These are phyloP conservation scores for Paecilomyces dactylethromorphus DNA, from an alignment of 2,329 filamentous ascomycete species.

Conservation along the genomic window DNA sequence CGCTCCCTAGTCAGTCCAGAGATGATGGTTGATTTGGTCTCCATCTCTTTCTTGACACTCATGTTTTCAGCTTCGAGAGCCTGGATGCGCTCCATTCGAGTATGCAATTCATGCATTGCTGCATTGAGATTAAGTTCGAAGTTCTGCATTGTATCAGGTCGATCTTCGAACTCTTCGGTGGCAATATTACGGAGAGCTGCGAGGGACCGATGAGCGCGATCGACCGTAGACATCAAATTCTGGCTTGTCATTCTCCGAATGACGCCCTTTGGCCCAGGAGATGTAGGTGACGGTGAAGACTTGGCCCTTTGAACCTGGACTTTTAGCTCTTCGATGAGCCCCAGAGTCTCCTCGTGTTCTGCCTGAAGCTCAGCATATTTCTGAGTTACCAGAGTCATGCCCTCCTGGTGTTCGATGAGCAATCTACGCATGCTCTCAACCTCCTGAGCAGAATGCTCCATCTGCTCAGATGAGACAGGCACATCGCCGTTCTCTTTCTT, in stretches of 20 bases:
- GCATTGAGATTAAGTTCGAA: slow-evolving; percentile 89
- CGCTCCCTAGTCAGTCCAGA: slow-evolving; percentile 88
- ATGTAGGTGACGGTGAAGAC: slow-evolving; percentile 50
- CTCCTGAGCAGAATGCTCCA: slow-evolving; percentile 54
- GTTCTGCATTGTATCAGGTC: slow-evolving; percentile 79
- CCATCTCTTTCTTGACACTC: slow-evolving; percentile 88
- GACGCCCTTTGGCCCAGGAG: slow-evolving; percentile 52
- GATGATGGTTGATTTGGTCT: slow-evolving; percentile 92
- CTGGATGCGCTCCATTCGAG: slow-evolving; percentile 80
- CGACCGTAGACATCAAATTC: slow-evolving; percentile 69
- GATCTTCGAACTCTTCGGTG: slow-evolving; percentile 71
- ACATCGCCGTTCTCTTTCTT: slow-evolving; percentile 18
- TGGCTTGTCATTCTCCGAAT: slow-evolving; percentile 92
- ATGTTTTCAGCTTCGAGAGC: slow-evolving; percentile 79
- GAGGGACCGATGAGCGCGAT: slow-evolving; percentile 87
- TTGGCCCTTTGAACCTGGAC: slow-evolving; percentile 76
- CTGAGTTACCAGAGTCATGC: slow-evolving; percentile 64
- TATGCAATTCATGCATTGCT: slow-evolving; percentile 86
- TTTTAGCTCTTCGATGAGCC: slow-evolving; percentile 86
- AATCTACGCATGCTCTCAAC: slow-evolving; percentile 64
- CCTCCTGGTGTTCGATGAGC: slow-evolving; percentile 68
- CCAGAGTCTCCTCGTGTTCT: slow-evolving; percentile 73
- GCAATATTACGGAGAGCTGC: slow-evolving; percentile 85
- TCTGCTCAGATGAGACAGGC: slow-evolving; percentile 19
- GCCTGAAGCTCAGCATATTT: slow-evolving; percentile 79